phyloP scores from a whole-genome alignment of 2,329 filamentous ascomycete genomes.

The Pseudocercospora vitis region DNA sequence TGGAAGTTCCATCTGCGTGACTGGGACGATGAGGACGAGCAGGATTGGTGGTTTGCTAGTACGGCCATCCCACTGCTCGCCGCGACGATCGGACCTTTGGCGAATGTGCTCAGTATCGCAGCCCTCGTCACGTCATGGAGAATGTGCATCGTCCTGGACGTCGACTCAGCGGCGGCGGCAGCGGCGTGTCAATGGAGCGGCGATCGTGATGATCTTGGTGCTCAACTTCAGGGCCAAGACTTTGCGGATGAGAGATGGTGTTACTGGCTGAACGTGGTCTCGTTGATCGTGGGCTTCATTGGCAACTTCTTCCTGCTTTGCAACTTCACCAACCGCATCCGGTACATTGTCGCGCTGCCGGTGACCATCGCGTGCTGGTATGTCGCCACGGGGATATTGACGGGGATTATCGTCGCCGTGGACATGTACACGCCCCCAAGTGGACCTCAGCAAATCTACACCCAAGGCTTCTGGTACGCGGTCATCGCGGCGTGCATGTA shows the following conservation, averaged over 20 bases:
- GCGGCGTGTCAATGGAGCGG: slow-evolving; percentile 33
- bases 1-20: slow-evolving; percentile 31
- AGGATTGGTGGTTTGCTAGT: slow-evolving; percentile 41
- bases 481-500: slow-evolving; percentile 78
- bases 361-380: slow-evolving; percentile 81
- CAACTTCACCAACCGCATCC: slow-evolving; percentile 79
- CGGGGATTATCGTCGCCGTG: slow-evolving; percentile 66
- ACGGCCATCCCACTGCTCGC: slow-evolving; percentile 62
- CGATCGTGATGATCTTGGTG: slow-evolving; percentile 32
- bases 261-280: slow-evolving; percentile 72
- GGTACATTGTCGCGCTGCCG: slow-evolving; percentile 79
- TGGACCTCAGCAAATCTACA: slow-evolving; percentile 57
- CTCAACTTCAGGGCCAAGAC: slow-evolving; percentile 57
- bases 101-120: slow-evolving; percentile 83
- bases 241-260: slow-evolving; percentile 71
- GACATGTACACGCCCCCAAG: slow-evolving; percentile 59
- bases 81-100: slow-evolving; percentile 79
- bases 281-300: slow-evolving; percentile 71
- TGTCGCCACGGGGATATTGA: slow-evolving; percentile 61
- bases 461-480: slow-evolving; percentile 84
- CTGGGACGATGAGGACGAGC: slow-evolving; percentile 38
- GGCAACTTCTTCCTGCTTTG: slow-evolving; percentile 81
- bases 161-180: slow-evolving; percentile 47
- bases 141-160: slow-evolving; percentile 49
- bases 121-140: slow-evolving; percentile 82